These are phyloP conservation scores for Skeletonema tropicum DNA, from an alignment of 108 stramenopile species.

Conservation along the genomic window DNA sequence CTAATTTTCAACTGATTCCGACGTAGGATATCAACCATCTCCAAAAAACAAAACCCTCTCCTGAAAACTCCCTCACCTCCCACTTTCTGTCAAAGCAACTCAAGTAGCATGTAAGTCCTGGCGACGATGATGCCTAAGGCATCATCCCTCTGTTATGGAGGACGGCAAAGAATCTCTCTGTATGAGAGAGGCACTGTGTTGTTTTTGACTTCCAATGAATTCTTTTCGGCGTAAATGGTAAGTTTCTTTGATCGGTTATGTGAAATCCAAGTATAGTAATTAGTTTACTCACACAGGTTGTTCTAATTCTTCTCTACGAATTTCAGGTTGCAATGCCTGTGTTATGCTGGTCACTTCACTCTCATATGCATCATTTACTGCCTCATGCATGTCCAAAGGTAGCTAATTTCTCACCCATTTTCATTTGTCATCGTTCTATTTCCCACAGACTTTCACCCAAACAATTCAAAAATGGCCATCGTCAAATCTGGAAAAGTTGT, in stretches of 20 bases:
- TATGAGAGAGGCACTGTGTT: constrained; percentile 7
- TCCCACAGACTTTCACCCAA: neutral
- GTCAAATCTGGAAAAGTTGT: constrained; percentile 96
- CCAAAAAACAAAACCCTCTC: no score
- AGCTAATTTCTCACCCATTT: neutral
- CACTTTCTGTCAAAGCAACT: no score
- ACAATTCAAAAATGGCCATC: constrained; percentile 43
- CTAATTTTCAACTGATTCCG: no score
- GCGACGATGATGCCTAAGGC: constrained; percentile 36
- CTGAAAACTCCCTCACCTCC: no score
- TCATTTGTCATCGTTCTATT: neutral
- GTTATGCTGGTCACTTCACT: no score
- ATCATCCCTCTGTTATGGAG: constrained; percentile 25
- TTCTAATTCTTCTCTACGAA: no score
- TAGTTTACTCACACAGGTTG: no score
- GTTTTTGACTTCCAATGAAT: constrained; percentile 8
- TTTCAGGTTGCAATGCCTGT: no score
- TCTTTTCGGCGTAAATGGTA: constrained; percentile 4
- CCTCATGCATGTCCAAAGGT: no score
- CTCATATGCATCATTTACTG: no score
- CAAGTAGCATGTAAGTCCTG: constrained; percentile 45
- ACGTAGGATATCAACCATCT: no score
- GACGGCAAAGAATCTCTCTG: constrained; percentile 17
- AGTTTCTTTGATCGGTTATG: neutral
- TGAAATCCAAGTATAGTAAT: no score